Conservation (phyloP, 345 rosid species). For the Luvunga scandens region DNA sequence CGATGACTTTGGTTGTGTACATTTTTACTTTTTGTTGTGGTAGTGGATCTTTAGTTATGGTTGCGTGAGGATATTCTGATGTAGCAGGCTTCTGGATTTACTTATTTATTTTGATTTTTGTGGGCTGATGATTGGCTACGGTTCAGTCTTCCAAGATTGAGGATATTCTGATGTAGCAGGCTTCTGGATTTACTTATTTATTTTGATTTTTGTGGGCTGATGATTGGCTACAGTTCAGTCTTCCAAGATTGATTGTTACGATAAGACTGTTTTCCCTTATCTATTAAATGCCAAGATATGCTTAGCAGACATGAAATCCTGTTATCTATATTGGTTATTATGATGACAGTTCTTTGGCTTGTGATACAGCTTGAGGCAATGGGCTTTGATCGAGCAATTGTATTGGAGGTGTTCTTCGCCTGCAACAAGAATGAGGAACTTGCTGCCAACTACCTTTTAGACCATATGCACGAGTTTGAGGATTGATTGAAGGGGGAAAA, state of each 20-base stretch:
- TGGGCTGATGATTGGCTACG: neutral
- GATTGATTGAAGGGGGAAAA: slow-evolving; percentile 43
- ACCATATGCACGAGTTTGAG: slow-evolving; percentile 87
- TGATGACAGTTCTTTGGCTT: neutral
- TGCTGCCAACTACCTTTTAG: slow-evolving; percentile 91
- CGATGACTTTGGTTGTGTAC: neutral
- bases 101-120: neutral
- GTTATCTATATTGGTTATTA: neutral
- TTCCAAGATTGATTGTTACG: neutral
- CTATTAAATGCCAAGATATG: neutral
- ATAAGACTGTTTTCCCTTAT: neutral
- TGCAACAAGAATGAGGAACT: slow-evolving; percentile 95
- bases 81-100: neutral
- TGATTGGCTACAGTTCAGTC: neutral
- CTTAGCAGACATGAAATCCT: neutral
- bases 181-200: neutral
- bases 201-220: neutral
- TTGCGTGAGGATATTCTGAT: neutral
- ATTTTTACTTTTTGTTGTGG: neutral
- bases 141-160: neutral
- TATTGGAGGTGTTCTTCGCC: slow-evolving; percentile 80
- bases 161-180: neutral
- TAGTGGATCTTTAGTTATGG: neutral
- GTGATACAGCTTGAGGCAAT: slow-evolving; percentile 72
- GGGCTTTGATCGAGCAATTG: slow-evolving; percentile 83